These are phyloP conservation scores for Boletus holoroseus DNA, from an alignment of 1,284 basidiomycete species.

Conservation along the genomic window DNA sequence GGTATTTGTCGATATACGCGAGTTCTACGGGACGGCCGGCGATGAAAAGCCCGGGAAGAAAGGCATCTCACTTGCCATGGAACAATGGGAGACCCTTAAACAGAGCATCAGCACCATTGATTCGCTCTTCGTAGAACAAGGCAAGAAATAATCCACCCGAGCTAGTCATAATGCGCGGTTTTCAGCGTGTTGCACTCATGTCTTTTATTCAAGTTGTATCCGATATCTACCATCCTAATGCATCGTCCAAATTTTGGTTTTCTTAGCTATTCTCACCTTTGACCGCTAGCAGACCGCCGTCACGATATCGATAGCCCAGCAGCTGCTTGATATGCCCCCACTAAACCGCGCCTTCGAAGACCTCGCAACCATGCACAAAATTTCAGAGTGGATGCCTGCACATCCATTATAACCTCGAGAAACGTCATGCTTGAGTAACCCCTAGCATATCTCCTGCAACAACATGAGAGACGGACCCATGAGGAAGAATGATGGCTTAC, in stretches of 20 bases:
- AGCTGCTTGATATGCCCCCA: conserved; percentile 63
- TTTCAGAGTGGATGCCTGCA: conserved; percentile 57
- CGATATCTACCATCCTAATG: conserved; percentile 5
- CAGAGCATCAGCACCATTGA: conserved; percentile 44
- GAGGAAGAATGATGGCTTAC: conserved; percentile 36
- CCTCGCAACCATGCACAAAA: conserved; percentile 64
- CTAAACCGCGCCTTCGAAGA: conserved; percentile 49
- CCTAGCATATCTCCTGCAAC: conserved; percentile 53
- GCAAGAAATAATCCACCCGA: conserved; percentile 29
- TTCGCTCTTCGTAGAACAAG: conserved; percentile 43
- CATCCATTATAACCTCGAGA: conserved; percentile 62
- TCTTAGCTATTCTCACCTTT: background rate
- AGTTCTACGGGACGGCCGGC: conserved; percentile 56
- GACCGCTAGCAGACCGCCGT: background rate
- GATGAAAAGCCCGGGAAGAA: conserved; percentile 79
- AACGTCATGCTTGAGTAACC: conserved; percentile 48
- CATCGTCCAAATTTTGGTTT: background rate
- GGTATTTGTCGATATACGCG: conserved; percentile 70
- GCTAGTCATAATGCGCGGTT: background rate
- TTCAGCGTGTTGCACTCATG: background rate
- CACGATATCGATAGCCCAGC: conserved; percentile 49
- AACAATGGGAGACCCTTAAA: conserved; percentile 68
- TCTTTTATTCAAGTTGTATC: background rate
- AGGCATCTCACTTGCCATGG: conserved; percentile 65
- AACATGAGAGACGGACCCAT: conserved; percentile 9